Base-by-base conservation (phyloP, 2,329 filamentous ascomycete species). In the Cladosporium phlei region DNA sequence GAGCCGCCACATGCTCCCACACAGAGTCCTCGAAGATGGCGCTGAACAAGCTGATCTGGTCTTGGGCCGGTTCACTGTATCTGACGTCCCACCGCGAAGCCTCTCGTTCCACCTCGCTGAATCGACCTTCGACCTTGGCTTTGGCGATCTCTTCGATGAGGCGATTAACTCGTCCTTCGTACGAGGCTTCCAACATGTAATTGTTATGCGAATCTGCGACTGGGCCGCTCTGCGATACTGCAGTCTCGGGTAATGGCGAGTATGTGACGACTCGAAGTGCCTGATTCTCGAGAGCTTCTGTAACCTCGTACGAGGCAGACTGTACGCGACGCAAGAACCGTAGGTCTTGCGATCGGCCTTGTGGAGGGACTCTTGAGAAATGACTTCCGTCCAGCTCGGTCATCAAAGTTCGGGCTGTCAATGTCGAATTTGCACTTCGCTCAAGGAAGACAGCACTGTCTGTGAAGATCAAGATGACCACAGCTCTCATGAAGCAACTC, bases 141-240 rank as follows among this genome's bases (percentile, higher is more conserved):
- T 91, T 94, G 38, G 83, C 80, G 10, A 96, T 75, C 54, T 97
- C 93, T 66, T 97, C 91, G 21, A 82, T 81, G 67, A 88, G 83
- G 51, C 84, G 86, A 14, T 75, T 71, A 1, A 85, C 87, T 63
- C 83, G 90, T 20, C 82, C 83, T 61, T 95, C 86, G 57, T 91
- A 91, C 6, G 78, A 69, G 43, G 88, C 86, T 40, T 83, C 79
- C 1, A 95, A 75, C 30, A 85, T 67, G 59, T 95, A 85, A 54
- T 70, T 50, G 24, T 56, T 55, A 34, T 54, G 57, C 1, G 53
- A 54, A 27, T 61, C 56, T 14, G 58, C 54, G 6, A 34, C 20
- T 9, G 37, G 35, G 3, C 35, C 45, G 19, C 35, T 14, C 12
- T 47, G 44, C 14, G 40, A 27, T 2, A 21, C 30, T 6, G 21